phyloP scores from a whole-genome alignment of 2,329 filamentous ascomycete genomes.

The Monosporascus cannonballus region DNA sequence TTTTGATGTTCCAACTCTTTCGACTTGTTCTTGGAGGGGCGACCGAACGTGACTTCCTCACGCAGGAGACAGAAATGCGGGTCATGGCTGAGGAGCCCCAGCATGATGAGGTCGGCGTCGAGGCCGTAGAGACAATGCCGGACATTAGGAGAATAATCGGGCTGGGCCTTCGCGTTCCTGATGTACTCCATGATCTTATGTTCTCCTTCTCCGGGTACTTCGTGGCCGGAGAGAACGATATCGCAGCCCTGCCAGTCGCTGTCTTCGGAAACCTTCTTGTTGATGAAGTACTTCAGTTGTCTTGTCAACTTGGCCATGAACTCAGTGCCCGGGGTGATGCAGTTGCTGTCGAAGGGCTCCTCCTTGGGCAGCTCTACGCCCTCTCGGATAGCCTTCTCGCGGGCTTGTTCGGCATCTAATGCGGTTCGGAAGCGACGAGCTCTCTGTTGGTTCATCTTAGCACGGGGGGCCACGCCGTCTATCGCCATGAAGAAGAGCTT shows the following conservation, averaged over 20 bases:
- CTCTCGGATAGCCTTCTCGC: constrained; percentile 85
- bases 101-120: constrained; percentile 97
- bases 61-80: constrained; percentile 95
- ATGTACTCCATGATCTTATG: constrained; percentile 99
- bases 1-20: constrained; percentile 98
- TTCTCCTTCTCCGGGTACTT: constrained; percentile 95
- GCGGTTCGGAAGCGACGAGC: constrained; percentile 92
- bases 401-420: constrained; percentile 79
- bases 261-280: constrained; percentile 97
- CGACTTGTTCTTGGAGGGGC: constrained; percentile 78
- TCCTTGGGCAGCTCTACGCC: constrained; percentile 93
- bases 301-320: constrained; percentile 96
- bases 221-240: constrained; percentile 92
- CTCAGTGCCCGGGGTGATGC: constrained; percentile 92
- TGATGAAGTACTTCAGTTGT: constrained; percentile 97
- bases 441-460: constrained; percentile 99
- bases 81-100: constrained; percentile 93
- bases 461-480: constrained; percentile 91
- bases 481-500: constrained; percentile 99
- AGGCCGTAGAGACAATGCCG: constrained; percentile 96
- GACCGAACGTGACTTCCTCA: constrained; percentile 96
- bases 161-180: constrained; percentile 91
- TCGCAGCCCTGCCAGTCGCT: constrained; percentile 96
- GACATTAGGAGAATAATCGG: constrained; percentile 84
- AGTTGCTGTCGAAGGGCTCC: constrained; percentile 96